These are phyloP conservation scores for Cryptosporidium ubiquitum DNA, from an alignment of 169 alveolate species.

Conservation along the genomic window DNA sequence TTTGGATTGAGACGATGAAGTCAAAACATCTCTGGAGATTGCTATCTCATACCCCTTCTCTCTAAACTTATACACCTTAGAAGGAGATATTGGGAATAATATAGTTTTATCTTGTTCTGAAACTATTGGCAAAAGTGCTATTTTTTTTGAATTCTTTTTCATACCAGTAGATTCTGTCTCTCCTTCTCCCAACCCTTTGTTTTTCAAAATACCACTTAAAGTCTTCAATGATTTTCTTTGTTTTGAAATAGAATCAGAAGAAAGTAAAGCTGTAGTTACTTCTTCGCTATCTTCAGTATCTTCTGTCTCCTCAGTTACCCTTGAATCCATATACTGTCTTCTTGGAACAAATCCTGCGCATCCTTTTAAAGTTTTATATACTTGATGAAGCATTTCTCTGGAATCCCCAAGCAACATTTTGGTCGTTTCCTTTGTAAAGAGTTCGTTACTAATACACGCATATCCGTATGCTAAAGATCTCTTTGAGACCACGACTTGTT, in stretches of 20 bases:
- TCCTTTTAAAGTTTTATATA: conserved; percentile 5
- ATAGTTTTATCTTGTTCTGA: conserved; percentile 18
- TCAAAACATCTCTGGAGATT: conserved; percentile 17
- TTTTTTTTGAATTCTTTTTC: neutral
- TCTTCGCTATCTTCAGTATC: conserved; percentile 7
- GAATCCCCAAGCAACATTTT: conserved; percentile 78
- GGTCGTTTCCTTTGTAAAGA: conserved; percentile 78
- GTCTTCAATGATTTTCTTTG: neutral
- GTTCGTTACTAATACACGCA: conserved; percentile 81
- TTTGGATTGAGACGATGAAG: neutral
- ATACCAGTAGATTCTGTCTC: neutral
- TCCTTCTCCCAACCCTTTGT: neutral
- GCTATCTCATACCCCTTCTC: conserved; percentile 36
- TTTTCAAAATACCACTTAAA: neutral
- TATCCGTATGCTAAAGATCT: conserved; percentile 78
- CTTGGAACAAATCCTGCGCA: conserved; percentile 5
- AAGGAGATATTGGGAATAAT: conserved; percentile 58
- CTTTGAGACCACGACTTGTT: conserved; percentile 75
- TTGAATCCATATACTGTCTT: conserved; percentile 16
- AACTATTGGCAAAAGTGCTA: conserved; percentile 43
- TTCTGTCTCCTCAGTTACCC: conserved; percentile 57
- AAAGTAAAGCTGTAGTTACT: neutral
- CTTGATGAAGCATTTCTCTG: conserved; percentile 40
- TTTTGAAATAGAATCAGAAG: neutral
- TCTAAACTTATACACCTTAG: conserved; percentile 17